Evolutionary conservation across 495 filamentous ascomycete genomes (phyloP).

Genomic region (Rhypophila decipiens): DNA sequence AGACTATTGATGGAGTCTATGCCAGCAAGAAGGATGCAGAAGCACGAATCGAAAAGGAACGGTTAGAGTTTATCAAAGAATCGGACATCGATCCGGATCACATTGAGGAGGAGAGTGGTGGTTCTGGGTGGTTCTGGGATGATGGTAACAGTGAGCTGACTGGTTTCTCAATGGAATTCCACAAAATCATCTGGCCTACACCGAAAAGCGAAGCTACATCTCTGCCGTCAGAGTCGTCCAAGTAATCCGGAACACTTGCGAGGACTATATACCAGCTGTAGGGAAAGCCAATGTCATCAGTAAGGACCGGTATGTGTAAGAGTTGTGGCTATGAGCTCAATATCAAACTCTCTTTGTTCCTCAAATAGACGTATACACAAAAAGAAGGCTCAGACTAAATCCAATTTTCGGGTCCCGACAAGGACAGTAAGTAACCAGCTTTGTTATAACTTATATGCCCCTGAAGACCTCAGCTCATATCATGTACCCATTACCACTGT

Average conservation of each 20-base stretch:
- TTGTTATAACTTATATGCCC: no score
- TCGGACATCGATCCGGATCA: background rate
- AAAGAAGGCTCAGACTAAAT: no score
- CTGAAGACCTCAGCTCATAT: no score
- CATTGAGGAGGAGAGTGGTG: background rate
- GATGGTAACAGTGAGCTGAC: background rate
- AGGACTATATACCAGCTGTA: no score
- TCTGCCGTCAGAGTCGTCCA: background rate
- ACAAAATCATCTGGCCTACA: constrained; percentile 5
- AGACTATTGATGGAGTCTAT: background rate
- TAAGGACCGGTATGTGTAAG: no score
- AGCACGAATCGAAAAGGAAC: background rate
- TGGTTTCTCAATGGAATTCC: constrained; percentile 3
- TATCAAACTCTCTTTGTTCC: no score
- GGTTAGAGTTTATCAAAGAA: background rate
- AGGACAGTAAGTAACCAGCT: no score
- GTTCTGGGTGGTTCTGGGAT: constrained; percentile 1
- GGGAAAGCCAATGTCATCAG: no score
- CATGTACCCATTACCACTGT: constrained; percentile 9
- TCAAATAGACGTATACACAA: no score
- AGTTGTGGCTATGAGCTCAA: no score
- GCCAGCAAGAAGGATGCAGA: constrained; percentile 1
- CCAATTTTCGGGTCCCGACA: no score
- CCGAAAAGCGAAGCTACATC: background rate
- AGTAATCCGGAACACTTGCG: background rate